Base-by-base conservation (phyloP, 2,329 filamentous ascomycete species). In the Venturia carpophila region DNA sequence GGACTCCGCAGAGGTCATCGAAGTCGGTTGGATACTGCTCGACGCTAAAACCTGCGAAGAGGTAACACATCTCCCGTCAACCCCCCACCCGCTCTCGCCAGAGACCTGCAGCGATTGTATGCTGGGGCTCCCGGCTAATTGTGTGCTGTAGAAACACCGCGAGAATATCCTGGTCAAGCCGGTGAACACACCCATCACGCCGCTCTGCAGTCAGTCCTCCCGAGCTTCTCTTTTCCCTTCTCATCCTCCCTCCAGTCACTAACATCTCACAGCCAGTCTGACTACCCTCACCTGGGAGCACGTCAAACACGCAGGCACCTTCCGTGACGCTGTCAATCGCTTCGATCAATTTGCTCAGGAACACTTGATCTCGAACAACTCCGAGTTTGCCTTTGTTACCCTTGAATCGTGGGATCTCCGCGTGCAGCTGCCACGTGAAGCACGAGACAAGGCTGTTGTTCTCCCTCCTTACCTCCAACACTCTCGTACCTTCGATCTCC, bases 251-350 rank as follows among this genome's bases (percentile, higher is more conserved):
- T 21, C 43, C 60, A 43, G 7, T 34, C 60, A 62, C 60, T 41
- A 49, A 47, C 63, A 37, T 68, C 67, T 67, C 65, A 63, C 75
- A 97, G 92, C 94, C 75, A 97, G 92, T 80, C 83, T 99, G 76
- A 99, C 94, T 58, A 99, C 94, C 70, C 82, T 99, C 72, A 97
- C 94, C 64, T 99, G 94, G 94, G 94, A 99, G 78, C 93, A 99
- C 80, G 94, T 99, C 75, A 90, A 93, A 76, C 95, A 93, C 77
- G 93, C 94, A 75, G 94, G 94, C 70, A 93, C 92, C 70, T 99
- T 97, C 85, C 88, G 93, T 72, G 94, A 97, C 79, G 94, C 94
- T 70, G 89, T 99, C 80, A 91, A 90, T 78, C 90, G 91, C 71
- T 97, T 99, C 79, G 92, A 96, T 78, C 83, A 88, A 68, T 99